phyloP scores from a whole-genome alignment of 163 green algal species.

The Prototheca wickerhamii region DNA sequence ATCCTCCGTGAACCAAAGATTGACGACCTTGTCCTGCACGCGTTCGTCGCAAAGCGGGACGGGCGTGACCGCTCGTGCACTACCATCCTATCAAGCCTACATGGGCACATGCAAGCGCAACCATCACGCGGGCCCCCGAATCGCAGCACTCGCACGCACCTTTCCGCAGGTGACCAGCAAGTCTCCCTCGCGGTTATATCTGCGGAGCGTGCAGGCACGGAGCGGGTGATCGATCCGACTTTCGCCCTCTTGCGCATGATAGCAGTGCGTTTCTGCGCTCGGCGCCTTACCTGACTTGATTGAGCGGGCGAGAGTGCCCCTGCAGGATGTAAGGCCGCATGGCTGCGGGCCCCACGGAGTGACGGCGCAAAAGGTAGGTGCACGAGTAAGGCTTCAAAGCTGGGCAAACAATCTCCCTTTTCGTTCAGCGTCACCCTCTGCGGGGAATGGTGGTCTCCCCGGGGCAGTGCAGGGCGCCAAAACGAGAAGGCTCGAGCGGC shows the following conservation, averaged over 20 bases:
- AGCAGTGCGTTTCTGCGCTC: not conserved
- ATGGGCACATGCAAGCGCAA: not conserved
- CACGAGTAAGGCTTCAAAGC: no score
- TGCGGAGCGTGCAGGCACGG: constrained; percentile 14
- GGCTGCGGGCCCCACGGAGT: no score
- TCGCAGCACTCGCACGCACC: constrained; percentile 25
- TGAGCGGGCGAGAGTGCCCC: constrained; percentile 85
- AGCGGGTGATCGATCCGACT: not conserved
- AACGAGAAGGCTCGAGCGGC: no score
- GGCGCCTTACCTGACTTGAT: constrained; percentile 71
- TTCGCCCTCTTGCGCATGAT: not conserved
- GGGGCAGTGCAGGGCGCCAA: no score
- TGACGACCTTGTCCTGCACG: constrained; percentile 64
- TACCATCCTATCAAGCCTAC: not conserved
- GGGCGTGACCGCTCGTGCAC: no score
- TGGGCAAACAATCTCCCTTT: no score
- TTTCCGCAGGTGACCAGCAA: constrained; percentile 90
- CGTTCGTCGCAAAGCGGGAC: not conserved
- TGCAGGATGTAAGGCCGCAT: constrained; percentile 85
- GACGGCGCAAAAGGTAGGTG: not conserved
- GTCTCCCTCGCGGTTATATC: constrained; percentile 91
- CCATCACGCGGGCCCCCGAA: not conserved
- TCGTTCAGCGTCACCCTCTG: no score
- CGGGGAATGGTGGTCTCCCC: no score
- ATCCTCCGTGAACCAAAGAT: constrained; percentile 77